Conservation (phyloP, 2,329 filamentous ascomycete genomes). For the Biscogniauxia marginata region DNA sequence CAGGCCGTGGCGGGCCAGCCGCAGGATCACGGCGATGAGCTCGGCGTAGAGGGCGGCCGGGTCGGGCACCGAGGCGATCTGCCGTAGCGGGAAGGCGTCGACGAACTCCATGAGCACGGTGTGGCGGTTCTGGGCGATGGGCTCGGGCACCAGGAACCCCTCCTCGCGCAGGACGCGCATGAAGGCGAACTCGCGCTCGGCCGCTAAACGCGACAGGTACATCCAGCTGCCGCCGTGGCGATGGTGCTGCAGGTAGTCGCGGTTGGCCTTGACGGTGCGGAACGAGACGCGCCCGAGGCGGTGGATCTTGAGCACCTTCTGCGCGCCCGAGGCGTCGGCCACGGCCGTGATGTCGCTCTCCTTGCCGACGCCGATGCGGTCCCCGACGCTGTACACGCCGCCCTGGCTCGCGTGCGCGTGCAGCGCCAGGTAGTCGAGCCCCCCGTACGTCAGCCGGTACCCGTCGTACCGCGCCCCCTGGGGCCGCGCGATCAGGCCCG, state of each 20-base stretch:
- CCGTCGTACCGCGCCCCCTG: constrained; percentile 98
- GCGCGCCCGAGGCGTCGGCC: constrained; percentile 72
- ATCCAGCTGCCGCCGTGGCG: constrained; percentile 81
- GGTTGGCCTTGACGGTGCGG: constrained; percentile 90
- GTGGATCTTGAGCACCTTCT: constrained; percentile 92
- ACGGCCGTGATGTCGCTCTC: constrained; percentile 97
- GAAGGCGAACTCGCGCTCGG: constrained; percentile 91
- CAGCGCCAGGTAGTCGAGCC: constrained; percentile 94
- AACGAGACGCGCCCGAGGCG: constrained; percentile 94
- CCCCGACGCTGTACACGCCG: constrained; percentile 86
- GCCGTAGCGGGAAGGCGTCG: constrained; percentile 86
- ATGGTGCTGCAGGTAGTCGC: constrained; percentile 84
- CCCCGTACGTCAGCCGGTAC: constrained; percentile 94
- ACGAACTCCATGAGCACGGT: constrained; percentile 95
- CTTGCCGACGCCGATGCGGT: constrained; percentile 93
- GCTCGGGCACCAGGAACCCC: constrained; percentile 86
- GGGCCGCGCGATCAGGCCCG: constrained; percentile 83
- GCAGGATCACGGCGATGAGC: constrained; percentile 80
- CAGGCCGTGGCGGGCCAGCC: constrained; percentile 78
- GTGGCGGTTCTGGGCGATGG: constrained; percentile 85
- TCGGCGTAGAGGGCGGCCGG: constrained; percentile 88
- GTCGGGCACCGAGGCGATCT: constrained; percentile 80
- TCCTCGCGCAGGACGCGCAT: constrained; percentile 83
- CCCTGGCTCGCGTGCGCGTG: constrained; percentile 81
- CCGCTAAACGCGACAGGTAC: constrained; percentile 92